A percentile compares a stretch with the other conserved stretches of the same genome.
phyloP scores from a whole-genome alignment of 2,329 filamentous ascomycete species.

The Dactylellina leptospora region DNA sequence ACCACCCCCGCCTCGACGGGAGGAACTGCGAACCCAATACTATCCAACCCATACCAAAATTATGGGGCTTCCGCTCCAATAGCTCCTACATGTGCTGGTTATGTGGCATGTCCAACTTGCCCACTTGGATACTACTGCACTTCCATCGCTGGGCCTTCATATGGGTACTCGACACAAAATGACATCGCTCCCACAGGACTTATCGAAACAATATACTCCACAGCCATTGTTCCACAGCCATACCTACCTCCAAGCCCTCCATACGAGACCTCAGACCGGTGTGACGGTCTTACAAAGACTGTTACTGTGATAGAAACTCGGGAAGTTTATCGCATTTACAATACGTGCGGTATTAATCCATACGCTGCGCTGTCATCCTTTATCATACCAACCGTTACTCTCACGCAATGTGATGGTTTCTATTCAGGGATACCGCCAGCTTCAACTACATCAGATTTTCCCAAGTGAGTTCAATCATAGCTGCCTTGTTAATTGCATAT shows the following conservation, averaged over 20 bases:
- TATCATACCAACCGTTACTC: constrained; percentile 30
- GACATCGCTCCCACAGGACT: constrained; percentile 40
- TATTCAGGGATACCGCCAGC: neutral
- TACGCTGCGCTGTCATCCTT: constrained; percentile 37
- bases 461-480: neutral
- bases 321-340: constrained; percentile 32
- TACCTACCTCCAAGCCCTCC: neutral
- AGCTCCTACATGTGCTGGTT: constrained; percentile 39
- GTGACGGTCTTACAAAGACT: constrained; percentile 1
- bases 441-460: neutral
- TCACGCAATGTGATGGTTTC: constrained; percentile 18
- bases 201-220: constrained; percentile 35
- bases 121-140: constrained; percentile 37
- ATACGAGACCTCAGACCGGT: neutral
- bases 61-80: constrained; percentile 17
- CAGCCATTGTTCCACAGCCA: constrained; percentile 5
- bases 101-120: constrained; percentile 41
- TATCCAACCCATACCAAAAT: constrained; percentile 30
- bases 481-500: neutral
- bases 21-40: constrained; percentile 33
- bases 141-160: constrained; percentile 24
- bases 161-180: constrained; percentile 31
- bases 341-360: constrained; percentile 34
- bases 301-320: constrained; percentile 36
- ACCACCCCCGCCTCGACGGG: neutral